These are phyloP conservation scores for Leptomonas pyrrhocoris DNA, from an alignment of 208 protist genomes.

Conservation along the genomic window DNA sequence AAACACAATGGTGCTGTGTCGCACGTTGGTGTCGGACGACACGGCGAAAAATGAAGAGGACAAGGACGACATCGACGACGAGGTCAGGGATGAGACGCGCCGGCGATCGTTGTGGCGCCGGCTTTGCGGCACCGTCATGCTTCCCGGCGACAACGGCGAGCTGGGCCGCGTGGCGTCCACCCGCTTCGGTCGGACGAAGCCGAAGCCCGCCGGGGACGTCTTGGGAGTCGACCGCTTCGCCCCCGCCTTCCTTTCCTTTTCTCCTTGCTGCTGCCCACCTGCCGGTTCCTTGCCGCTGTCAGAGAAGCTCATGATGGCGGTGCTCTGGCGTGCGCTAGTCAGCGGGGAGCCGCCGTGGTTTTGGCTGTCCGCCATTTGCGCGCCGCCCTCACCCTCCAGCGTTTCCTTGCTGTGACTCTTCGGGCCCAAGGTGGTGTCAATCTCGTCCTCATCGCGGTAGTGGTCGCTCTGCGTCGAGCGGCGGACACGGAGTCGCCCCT, in stretches of 20 bases:
- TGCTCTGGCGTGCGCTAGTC: constrained; percentile 5
- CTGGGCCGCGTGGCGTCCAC: constrained; percentile 5
- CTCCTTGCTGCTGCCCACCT: neutral
- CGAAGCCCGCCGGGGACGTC: neutral
- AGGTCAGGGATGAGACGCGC: neutral
- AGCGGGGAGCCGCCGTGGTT: constrained; percentile 1
- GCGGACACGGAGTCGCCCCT: neutral
- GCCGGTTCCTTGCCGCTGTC: neutral
- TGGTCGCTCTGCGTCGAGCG: neutral
- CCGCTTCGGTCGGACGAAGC: neutral
- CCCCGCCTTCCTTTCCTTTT: neutral
- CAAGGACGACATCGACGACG: neutral
- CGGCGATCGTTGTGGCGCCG: neutral
- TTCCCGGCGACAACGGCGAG: constrained; percentile 5
- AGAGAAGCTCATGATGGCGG: neutral
- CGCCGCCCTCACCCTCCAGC: constrained; percentile 11
- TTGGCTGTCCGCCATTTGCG: constrained; percentile 10
- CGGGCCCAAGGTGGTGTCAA: neutral
- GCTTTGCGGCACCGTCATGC: neutral
- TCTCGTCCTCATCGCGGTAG: neutral
- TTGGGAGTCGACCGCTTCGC: neutral
- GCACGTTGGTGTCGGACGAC: neutral
- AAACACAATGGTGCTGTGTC: constrained; percentile 18
- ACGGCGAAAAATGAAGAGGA: neutral
- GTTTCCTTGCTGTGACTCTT: constrained; percentile 15